These are phyloP conservation scores for Lactifluus echinatus DNA, from an alignment of 768 basidiomycete species.

Conservation along the genomic window DNA sequence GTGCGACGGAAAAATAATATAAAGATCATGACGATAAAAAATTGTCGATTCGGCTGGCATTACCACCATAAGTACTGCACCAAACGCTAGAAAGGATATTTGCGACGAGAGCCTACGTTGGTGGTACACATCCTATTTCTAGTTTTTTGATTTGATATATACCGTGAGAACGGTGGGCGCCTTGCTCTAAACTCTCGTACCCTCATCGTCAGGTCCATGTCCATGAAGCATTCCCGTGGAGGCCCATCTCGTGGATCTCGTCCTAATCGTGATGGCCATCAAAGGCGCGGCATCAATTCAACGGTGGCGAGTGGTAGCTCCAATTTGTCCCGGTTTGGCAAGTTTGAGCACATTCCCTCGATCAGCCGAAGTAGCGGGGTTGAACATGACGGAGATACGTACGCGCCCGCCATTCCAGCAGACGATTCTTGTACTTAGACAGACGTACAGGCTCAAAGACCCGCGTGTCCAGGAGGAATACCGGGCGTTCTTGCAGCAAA, in stretches of 20 bases:
- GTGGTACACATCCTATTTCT: too few relatives aligned
- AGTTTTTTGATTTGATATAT: too few relatives aligned
- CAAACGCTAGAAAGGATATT: too few relatives aligned
- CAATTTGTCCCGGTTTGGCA: not conserved
- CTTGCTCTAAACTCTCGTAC: too few relatives aligned
- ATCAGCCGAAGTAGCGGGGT: constrained; percentile 72
- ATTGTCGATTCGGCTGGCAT: too few relatives aligned
- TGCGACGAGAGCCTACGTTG: too few relatives aligned
- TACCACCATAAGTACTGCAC: too few relatives aligned
- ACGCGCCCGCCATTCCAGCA: constrained; percentile 26
- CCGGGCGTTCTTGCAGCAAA: constrained; percentile 51
- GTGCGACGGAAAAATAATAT: too few relatives aligned
- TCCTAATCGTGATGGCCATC: not conserved
- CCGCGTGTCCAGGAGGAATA: constrained; percentile 57
- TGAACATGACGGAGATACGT: constrained; percentile 69
- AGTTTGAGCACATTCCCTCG: constrained; percentile 49
- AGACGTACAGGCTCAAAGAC: constrained; percentile 50
- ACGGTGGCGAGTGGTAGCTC: not conserved
- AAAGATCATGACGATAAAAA: too few relatives aligned
- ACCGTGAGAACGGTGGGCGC: too few relatives aligned
- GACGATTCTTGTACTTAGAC: constrained; percentile 10
- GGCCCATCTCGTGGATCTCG: not conserved
- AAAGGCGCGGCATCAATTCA: not conserved
- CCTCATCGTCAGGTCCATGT: too few relatives aligned
- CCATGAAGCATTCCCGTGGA: constrained; percentile 1